Evolutionary conservation across 129 eudicot genomes (phyloP), one percentile per base, ranked within the genome.

Genomic region (Centrapalus pauciflorus): DNA sequence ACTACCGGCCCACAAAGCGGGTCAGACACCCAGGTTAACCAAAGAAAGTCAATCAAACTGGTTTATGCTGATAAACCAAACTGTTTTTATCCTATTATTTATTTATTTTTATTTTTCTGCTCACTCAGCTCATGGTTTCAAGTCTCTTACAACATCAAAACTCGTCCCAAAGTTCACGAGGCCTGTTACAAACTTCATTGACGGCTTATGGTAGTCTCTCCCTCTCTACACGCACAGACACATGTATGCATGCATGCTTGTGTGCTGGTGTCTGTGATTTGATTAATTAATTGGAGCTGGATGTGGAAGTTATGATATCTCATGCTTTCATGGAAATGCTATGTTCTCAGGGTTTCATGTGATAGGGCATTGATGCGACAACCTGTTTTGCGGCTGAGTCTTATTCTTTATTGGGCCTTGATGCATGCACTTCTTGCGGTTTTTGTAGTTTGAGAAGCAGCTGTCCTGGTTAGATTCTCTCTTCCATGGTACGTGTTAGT

Each of bases 301-400:
- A 5, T 51, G 37, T 14, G 11, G 7, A 40, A 40, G 33, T 29
- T 13, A 10, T 14, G 41, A 34, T 63, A 27, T 4, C 1, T 41
- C 0, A 3, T 71, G 60, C 26, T 66, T 20, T 29, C 55, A 9
- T 19, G 32, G 1, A 28, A 65, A 32, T 80, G 34, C 35, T 25
- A 52, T 61, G 9, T 74, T 40, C 54, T 41, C 62, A 92, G 98
- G 98, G 84, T 92, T 65, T 88, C 98, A 34, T 92, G 98, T 71
- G 98, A 92, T 68, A 86, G 98, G 49, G 76, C 96, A 19, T 81
- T 92, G 50, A 88, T 88, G 94, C 90, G 98, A 38, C 96, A 88
- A 73, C 98, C 98, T 78, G 91, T 81, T 75, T 63, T 92, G 33
- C 87, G 98, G 16, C 83, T 92, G 73, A 85, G 98, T 76, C 83